phyloP scores from a whole-genome alignment of 768 basidiomycete species.

The Galerina marginata region DNA sequence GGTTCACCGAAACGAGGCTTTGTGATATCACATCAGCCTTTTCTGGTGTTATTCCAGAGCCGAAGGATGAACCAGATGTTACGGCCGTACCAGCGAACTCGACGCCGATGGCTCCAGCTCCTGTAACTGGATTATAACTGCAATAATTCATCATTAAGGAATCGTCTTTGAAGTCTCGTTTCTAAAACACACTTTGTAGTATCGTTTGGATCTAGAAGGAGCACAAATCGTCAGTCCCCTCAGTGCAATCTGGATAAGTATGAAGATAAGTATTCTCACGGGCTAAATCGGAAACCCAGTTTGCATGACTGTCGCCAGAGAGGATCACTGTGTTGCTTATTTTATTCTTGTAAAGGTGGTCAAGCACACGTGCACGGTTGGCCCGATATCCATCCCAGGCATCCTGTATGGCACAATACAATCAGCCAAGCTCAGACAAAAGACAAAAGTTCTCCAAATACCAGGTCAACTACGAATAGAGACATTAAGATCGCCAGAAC shows the following conservation, averaged over 20 bases:
- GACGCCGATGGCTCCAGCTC: conserved; percentile 56
- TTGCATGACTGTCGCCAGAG: conserved; percentile 68
- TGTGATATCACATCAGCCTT: conserved; percentile 44
- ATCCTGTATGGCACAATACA: conserved; percentile 37
- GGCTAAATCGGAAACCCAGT: conserved; percentile 64
- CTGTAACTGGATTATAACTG: conserved; percentile 55
- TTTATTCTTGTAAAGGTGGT: conserved; percentile 52
- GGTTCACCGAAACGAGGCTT: conserved; percentile 44
- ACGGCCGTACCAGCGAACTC: conserved; percentile 70
- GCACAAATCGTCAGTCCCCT: not conserved
- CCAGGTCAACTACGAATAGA: conserved; percentile 23
- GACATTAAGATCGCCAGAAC: not conserved
- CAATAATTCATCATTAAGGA: not conserved
- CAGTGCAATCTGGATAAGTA: not conserved
- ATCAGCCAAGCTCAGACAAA: not conserved
- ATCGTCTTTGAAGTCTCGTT: not conserved
- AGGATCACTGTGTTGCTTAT: conserved; percentile 61
- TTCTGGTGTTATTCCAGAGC: conserved; percentile 41
- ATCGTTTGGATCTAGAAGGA: conserved; percentile 49
- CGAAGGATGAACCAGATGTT: conserved; percentile 54
- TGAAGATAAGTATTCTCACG: conserved; percentile 37
- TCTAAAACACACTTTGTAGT: conserved; percentile 42
- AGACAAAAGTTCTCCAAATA: not conserved
- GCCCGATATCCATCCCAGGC: conserved; percentile 67
- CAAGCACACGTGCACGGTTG: conserved; percentile 55